Conservation (phyloP, 805 yeast genomes). For the Candida verbasci region DNA sequence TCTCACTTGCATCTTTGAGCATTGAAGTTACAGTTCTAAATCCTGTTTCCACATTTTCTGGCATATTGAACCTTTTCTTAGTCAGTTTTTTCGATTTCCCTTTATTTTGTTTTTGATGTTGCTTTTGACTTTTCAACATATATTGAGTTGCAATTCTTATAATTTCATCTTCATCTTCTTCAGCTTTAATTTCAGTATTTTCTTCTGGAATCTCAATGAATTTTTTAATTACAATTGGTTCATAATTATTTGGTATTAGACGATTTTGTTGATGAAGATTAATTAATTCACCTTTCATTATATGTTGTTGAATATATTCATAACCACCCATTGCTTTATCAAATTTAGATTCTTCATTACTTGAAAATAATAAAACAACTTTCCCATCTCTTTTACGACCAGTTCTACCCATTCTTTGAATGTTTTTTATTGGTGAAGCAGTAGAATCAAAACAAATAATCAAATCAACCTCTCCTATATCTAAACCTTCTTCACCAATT, state of each 20-base stretch:
- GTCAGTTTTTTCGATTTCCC: constrained; percentile 13
- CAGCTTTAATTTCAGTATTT: constrained; percentile 51
- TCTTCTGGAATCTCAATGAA: constrained; percentile 68
- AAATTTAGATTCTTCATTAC: constrained; percentile 74
- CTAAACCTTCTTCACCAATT: constrained; percentile 97
- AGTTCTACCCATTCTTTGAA: constrained; percentile 97
- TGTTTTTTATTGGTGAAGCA: constrained; percentile 84
- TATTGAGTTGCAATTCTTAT: constrained; percentile 63
- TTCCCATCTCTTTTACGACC: constrained; percentile 92
- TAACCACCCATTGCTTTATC: constrained; percentile 84
- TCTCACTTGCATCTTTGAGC: neutral
- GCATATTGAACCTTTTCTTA: constrained; percentile 60
- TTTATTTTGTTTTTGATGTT: constrained; percentile 1
- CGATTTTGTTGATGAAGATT: constrained; percentile 51
- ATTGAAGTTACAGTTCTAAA: constrained; percentile 45
- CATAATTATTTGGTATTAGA: constrained; percentile 56
- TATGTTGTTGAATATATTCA: constrained; percentile 67
- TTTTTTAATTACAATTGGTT: constrained; percentile 55
- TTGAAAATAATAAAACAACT: constrained; percentile 69
- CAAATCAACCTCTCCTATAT: constrained; percentile 95
- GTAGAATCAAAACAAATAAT: constrained; percentile 93
- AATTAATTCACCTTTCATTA: constrained; percentile 45
- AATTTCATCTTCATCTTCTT: constrained; percentile 62
- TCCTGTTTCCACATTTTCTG: constrained; percentile 65
- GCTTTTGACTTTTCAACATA: constrained; percentile 35